Conservation (phyloP, 2,329 filamentous ascomycete species). For the Alternaria solani region DNA sequence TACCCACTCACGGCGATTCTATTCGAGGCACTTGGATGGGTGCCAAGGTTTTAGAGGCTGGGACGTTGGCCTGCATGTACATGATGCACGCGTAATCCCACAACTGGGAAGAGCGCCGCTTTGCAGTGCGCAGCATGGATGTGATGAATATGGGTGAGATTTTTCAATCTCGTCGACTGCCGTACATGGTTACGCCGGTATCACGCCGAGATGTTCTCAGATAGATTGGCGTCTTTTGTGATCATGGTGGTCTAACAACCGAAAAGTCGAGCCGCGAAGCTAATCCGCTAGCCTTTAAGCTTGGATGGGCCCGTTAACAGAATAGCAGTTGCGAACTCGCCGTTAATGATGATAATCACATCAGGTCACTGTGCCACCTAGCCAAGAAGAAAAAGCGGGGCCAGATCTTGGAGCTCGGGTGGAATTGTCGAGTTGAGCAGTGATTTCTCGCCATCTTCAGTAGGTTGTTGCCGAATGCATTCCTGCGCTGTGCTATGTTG, state of each 20-base stretch:
- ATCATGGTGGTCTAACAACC: neutral
- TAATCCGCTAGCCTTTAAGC: neutral
- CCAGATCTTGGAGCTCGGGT: neutral
- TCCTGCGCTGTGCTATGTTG: neutral
- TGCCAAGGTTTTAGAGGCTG: conserved; percentile 19
- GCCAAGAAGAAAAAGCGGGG: conserved; percentile 12
- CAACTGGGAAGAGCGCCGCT: neutral
- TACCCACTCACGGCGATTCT: neutral
- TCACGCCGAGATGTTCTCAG: neutral
- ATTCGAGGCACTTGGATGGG: conserved; percentile 6
- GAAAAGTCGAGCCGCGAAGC: neutral
- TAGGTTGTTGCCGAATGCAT: neutral
- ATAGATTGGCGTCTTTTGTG: neutral
- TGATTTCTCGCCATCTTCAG: neutral
- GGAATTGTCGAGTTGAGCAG: conserved; percentile 9
- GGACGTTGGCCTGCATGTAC: conserved; percentile 7
- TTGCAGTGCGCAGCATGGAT: neutral
- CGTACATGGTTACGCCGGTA: conserved; percentile 1
- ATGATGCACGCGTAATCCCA: conserved; percentile 4
- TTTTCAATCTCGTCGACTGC: neutral
- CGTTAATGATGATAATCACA: neutral
- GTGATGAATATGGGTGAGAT: neutral
- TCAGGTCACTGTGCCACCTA: conserved; percentile 5
- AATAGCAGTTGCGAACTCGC: neutral
- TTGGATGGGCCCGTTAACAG: neutral